Evolutionary conservation across 2,329 filamentous ascomycete species (phyloP), one percentile per base, ranked within the genome.

Genomic region (Xylaria sp.): DNA sequence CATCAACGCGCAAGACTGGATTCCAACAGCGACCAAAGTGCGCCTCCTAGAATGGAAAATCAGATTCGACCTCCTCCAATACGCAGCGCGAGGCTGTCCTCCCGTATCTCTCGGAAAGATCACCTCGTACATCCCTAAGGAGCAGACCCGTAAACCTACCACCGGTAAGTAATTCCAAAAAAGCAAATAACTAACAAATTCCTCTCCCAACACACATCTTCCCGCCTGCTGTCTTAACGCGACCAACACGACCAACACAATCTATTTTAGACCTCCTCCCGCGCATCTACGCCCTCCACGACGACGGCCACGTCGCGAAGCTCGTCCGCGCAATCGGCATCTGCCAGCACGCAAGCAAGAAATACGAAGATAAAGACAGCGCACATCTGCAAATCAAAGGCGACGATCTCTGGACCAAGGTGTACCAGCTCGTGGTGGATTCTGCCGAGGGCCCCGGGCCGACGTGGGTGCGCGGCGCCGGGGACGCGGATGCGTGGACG

Each of bases 281-380:
- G 1, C 80, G 84, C 10, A 78, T 90, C 20, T 83, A 85, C 68
- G 69, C 71, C 10, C 76, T 87, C 41, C 76, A 85, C 0, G 94
- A 97, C 73, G 94, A 98, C 79, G 94, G 94, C 0, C 95, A 98
- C 80, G 85, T 89, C 10, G 85, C 90, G 63, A 98, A 98, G 80
- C 81, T 97, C 5, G 84, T 91, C 8, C 84, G 94, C 39, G 90
- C 93, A 1, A 79, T 96, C 20, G 86, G 87, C 3, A 81, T 94
- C 74, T 93, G 89, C 0, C 84, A 91, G 77, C 77, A 83, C 39
- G 76, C 86, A 1, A 86, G 85, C 61, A 74, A 77, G 72, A 78
- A 79, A 50, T 91, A 82, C 73, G 75, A 78, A 13, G 78, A 10
- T 8, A 10, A 37, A 37, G 34, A 82, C 28, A 81, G 78, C 65